Base-by-base conservation (phyloP, 2,329 filamentous ascomycete species). In the Colletotrichum sp. region DNA sequence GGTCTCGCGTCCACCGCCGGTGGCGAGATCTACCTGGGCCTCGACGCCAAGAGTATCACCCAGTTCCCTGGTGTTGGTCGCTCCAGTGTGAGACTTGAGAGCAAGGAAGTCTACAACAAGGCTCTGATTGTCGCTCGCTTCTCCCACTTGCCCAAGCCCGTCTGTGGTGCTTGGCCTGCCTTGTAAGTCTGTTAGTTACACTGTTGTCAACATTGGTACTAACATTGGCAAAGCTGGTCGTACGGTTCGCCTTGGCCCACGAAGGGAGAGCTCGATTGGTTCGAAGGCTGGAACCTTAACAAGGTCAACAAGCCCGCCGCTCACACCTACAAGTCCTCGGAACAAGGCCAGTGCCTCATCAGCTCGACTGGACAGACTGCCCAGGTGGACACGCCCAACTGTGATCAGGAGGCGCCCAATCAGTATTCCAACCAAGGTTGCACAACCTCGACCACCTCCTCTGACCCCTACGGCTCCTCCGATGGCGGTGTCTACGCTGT, bases 91-190 rank as follows among this genome's bases (percentile, higher is more conserved):
- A 89, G 94, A 55, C 82, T 96, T 16, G 90, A 92, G 77, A 94
- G 93, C 82, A 92, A 89, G 75, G 88, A 88, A 62, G 82, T 84
- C 7, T 96, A 93, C 85, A 91, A 88, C 78, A 88, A 92, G 73
- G 93, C 92, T 34, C 90, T 95, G 36, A 89, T 96, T 80, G 91
- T 96, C 60, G 87, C 93, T 60, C 92, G 95, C 80, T 90, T 95
- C 79, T 88, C 85, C 18, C 93, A 95, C 80, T 92, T 96, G 85
- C 93, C 94, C 36, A 88, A 86, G 71, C 88, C 89, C 16, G 86
- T 88, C 62, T 95, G 94, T 79, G 94, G 94, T 68, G 88, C 90
- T 13, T 96, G 94, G 94, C 94, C 94, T 4, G 93, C 93, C 85
- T 89, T 93, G 88, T 91, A 85, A 84, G 85, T 80, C 26, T 22